Base-by-base conservation (phyloP, 192 early-diverging fungal species). In the Dissophora ornata region DNA sequence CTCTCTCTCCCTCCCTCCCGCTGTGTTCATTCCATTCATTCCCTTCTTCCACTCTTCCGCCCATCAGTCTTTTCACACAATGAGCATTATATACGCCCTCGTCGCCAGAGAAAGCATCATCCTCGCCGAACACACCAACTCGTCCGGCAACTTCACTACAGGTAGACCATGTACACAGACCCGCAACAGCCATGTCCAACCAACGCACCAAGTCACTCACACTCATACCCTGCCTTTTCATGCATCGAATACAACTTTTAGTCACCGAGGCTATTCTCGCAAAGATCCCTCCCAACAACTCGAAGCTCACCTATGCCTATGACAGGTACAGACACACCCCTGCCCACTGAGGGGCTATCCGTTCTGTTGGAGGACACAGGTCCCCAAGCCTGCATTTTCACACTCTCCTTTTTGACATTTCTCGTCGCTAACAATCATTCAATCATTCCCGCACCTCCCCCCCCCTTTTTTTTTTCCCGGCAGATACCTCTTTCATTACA, bases 401-500 rank as follows among this genome's bases (percentile, higher is more conserved):
- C n/a, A n/a, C n/a, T n/a, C n/a, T n/a, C n/a, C n/a, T n/a, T n/a
- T n/a, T n/a, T n/a, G n/a, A n/a, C n/a, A n/a, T n/a, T n/a, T n/a
- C n/a, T n/a, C n/a, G n/a, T n/a, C n/a, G n/a, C n/a, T n/a, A n/a
- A n/a, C n/a, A n/a, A n/a, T n/a, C 42, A 25, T 28, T 47, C 7
- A 21, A 19, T 57, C 24, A 26, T 10, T 16, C 55, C 24, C 12
- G n/a, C 45, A 49, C 19, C 3, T 22, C 12, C 30, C 26, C 58
- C 22, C 34, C 22, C 32, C 29, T 36, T 48, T 49, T 42, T 40
- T 62, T 52, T 11, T 46, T 26, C 42, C 29, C 22, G 38, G 11
- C 61, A 91, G 93, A 79, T 95, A 92, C 69, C 87, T 96, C 11
- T 97, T 97, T 80, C 96, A 97, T 79, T 94, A 95, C 71, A 92